A percentile compares a stretch with the other conserved stretches of the same genome.
Conservation (phyloP, 78 protist species). For the Dictyostelium intermedium region DNA sequence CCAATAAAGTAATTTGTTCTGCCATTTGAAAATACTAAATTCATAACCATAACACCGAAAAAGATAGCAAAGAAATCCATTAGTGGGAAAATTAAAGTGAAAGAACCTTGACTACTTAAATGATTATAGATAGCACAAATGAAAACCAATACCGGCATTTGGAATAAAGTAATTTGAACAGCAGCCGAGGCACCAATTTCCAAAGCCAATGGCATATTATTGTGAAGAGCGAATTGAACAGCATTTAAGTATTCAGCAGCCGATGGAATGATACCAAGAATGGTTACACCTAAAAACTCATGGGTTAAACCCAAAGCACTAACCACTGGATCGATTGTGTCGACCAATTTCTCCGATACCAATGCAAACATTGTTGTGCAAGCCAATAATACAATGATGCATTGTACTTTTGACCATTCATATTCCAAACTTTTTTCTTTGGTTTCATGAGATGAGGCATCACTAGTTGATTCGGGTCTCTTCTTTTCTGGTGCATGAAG, state of each 20-base stretch:
- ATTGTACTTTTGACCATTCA: conserved; percentile 77
- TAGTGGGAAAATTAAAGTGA: conserved; percentile 81
- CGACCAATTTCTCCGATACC: conserved; percentile 78
- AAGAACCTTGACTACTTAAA: conserved; percentile 25
- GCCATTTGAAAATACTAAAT: conserved; percentile 75
- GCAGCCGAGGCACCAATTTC: conserved; percentile 91
- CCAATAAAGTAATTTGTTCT: conserved; percentile 90
- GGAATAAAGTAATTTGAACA: conserved; percentile 85
- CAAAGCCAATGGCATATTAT: conserved; percentile 83
- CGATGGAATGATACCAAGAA: conserved; percentile 87
- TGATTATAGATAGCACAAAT: conserved; percentile 62
- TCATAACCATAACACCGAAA: conserved; percentile 79
- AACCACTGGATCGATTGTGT: conserved; percentile 69
- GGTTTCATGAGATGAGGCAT: not conserved
- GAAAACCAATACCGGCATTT: conserved; percentile 83
- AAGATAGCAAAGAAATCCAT: conserved; percentile 84
- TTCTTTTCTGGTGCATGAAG: conserved; percentile 42
- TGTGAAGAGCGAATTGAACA: conserved; percentile 83
- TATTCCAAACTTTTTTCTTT: conserved; percentile 20
- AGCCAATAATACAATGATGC: conserved; percentile 64
- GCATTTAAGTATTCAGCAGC: conserved; percentile 91
- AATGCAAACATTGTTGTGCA: conserved; percentile 83
- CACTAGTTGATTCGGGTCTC: not conserved
- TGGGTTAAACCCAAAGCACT: conserved; percentile 77
- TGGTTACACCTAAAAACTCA: conserved; percentile 86